These are phyloP conservation scores for Adansonia gregorii DNA, from an alignment of 441 rosid species.

Conservation along the genomic window DNA sequence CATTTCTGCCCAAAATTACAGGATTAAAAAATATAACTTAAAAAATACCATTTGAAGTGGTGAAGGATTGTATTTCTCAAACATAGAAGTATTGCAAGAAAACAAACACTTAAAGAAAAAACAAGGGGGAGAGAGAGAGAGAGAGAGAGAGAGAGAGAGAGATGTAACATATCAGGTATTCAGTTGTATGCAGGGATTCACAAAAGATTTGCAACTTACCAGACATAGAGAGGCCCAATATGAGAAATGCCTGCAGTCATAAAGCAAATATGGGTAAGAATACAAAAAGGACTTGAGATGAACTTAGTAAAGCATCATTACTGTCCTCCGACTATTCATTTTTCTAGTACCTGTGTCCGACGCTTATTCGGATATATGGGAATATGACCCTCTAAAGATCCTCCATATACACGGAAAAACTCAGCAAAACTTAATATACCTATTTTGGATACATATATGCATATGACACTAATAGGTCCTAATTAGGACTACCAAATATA, in stretches of 20 bases:
- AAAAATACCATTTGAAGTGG: too few species aligned
- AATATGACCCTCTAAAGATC: too few species aligned
- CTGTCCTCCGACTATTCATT: neutral
- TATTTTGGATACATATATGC: too few species aligned
- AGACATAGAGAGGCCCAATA: conserved; percentile 68
- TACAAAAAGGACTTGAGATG: conserved; percentile 8
- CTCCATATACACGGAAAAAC: too few species aligned
- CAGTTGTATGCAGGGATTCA: neutral
- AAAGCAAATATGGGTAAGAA: conserved; percentile 26
- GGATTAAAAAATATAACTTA: too few species aligned
- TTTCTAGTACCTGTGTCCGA: too few species aligned
- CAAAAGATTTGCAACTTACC: conserved; percentile 50
- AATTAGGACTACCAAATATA: conserved; percentile 9
- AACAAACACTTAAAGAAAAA: too few species aligned
- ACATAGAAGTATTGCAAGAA: neutral
- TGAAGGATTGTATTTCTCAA: neutral
- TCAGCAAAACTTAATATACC: too few species aligned
- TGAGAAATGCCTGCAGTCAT: conserved; percentile 63
- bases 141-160: neutral
- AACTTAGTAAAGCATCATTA: neutral
- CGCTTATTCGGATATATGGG: too few species aligned
- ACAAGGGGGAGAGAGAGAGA: too few species aligned
- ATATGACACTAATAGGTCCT: neutral
- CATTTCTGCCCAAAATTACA: too few species aligned
- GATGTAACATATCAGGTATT: neutral